Conservation (phyloP, 768 basidiomycete genomes). For the Tulasnella sp. region DNA sequence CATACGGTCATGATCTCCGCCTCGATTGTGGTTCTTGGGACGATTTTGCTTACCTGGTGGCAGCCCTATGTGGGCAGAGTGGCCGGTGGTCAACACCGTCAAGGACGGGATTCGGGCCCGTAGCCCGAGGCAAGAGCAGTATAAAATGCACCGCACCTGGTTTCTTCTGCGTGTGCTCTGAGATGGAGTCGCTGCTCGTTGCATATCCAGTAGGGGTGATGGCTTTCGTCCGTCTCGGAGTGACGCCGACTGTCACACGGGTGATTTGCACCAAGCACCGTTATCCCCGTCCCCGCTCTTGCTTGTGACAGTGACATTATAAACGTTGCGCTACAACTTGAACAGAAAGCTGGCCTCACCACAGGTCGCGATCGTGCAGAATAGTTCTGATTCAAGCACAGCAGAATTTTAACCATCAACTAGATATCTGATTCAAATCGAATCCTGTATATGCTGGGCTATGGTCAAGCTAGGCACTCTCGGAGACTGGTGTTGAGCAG, state of each 20-base stretch:
- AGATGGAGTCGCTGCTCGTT: too few species aligned
- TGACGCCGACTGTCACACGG: too few species aligned
- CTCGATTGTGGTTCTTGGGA: not conserved
- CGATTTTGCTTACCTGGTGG: slow-evolving; percentile 7
- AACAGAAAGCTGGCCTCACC: too few species aligned
- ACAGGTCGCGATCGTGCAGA: too few species aligned
- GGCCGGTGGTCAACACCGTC: not conserved
- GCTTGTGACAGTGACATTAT: too few species aligned
- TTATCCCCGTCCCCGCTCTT: too few species aligned
- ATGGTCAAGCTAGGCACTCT: not conserved
- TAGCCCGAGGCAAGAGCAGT: not conserved
- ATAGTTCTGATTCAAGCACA: not conserved
- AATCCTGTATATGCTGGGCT: not conserved
- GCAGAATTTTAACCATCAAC: not conserved
- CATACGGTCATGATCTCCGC: not conserved
- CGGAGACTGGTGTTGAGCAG: not conserved
- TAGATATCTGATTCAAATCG: not conserved
- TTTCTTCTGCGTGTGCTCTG: not conserved
- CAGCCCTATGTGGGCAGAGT: not conserved
- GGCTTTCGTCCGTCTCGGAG: too few species aligned
- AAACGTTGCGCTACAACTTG: too few species aligned
- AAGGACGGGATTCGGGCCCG: not conserved
- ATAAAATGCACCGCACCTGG: not conserved
- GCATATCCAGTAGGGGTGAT: too few species aligned
- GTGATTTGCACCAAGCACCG: too few species aligned